Base-by-base conservation (phyloP, 768 basidiomycete species). In the Pseudohyphozyma bogoriensis region DNA sequence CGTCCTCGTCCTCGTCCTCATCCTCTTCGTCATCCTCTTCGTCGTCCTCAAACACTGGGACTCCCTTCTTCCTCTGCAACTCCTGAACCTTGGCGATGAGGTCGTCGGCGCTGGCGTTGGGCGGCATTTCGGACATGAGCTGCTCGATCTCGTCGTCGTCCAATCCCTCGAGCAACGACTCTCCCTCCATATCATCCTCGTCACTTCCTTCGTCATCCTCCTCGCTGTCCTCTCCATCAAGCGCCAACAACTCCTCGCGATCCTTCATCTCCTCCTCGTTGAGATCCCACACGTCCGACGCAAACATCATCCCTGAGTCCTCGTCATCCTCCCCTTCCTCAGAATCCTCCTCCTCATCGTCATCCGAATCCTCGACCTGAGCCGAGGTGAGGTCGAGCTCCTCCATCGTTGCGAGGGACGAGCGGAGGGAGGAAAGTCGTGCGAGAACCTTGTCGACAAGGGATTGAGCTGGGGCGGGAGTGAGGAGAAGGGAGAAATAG, bases 401-500 rank as follows among this genome's bases (percentile, higher is more conserved):
- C 74, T 95, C 91, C 52, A 97, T 79, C 16, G 83, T 86, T 31
- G 80, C 73, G 22, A 97, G 78, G 2, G 84, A 33, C 77, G 74
- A 59, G 89, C 78, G 67, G 90, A 83, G 6, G 87, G 85, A 70
- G 70, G 74, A 84, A 85, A 20, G 77, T 74, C 70, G 80, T 82
- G 57, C 89, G 79, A 40, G 80, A 79, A 72, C 44, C 70, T 60
- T 81, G 79, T 13, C 81, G 85, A 37, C 10, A 80, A 77, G 71
- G 8, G 49, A 15, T 0, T 15, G 18, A 0, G 58, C 28, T 12
- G 83, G 83, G 74, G 85, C 81, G 62, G 81, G 77, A 42, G 79
- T 80, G 28, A 86, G 78, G 22, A 87, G 82, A n/a, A 97, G 78
- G 72, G 91, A 83, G 42, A 97, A 77, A 75, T 93, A 96, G 76